Evolutionary conservation across 805 yeast genomes (phyloP).

Genomic region (Ogataea nakhonphanomensis): DNA sequence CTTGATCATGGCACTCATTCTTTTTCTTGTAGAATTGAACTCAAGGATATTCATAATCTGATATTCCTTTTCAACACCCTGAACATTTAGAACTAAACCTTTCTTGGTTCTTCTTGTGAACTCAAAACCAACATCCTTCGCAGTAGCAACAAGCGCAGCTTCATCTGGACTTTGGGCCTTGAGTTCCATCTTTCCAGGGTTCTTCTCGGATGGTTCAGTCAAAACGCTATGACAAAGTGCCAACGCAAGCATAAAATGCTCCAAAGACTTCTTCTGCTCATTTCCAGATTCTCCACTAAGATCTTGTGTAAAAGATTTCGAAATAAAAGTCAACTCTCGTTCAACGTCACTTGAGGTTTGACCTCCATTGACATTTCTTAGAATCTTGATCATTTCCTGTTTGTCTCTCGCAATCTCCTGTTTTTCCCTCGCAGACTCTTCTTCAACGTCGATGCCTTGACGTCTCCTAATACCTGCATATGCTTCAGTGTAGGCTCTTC

Average conservation of each 20-base stretch:
- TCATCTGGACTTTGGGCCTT: constrained; percentile 88
- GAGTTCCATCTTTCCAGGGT: constrained; percentile 51
- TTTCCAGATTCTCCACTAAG: constrained; percentile 48
- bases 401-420: constrained; percentile 55
- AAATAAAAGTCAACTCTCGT: constrained; percentile 61
- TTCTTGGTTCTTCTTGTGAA: constrained; percentile 64
- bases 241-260: constrained; percentile 72
- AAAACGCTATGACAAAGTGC: constrained; percentile 80
- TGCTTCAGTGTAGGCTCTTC: constrained; percentile 81
- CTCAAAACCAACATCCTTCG: constrained; percentile 71
- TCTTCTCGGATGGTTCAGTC: constrained; percentile 60
- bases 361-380: constrained; percentile 36
- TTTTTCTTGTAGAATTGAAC: constrained; percentile 80
- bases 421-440: constrained; percentile 51
- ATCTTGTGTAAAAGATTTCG: constrained; percentile 64
- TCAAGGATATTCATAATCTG: constrained; percentile 69
- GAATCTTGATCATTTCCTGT: constrained; percentile 50
- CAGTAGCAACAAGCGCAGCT: constrained; percentile 80
- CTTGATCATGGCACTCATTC: constrained; percentile 81
- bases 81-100: constrained; percentile 64
- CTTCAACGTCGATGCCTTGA: constrained; percentile 71
- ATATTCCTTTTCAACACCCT: constrained; percentile 67
- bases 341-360: constrained; percentile 40
- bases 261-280: constrained; percentile 54
- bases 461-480: constrained; percentile 74